Conservation (phyloP, 768 basidiomycete genomes). For the Cystobasidium ongulense region DNA sequence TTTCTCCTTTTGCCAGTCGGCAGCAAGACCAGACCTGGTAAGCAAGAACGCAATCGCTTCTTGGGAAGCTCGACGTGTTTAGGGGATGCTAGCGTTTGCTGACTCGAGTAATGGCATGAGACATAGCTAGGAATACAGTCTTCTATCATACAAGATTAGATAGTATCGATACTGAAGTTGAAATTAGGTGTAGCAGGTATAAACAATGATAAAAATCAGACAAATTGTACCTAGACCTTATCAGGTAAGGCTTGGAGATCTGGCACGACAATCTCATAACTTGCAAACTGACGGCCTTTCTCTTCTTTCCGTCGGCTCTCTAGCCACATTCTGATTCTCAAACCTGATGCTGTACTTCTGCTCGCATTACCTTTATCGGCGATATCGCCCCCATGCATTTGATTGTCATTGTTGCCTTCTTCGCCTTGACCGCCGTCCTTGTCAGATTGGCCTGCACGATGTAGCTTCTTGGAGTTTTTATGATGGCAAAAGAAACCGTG, state of each 20-base stretch:
- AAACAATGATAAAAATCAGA: no score
- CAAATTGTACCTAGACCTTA: not conserved
- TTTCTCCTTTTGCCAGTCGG: no score
- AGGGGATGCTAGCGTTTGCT: no score
- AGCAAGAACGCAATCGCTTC: no score
- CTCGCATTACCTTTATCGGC: not conserved
- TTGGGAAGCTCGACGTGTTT: no score
- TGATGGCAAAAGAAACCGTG: constrained; percentile 36
- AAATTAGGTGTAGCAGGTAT: no score
- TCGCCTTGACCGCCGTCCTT: not conserved
- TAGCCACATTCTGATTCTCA: constrained; percentile 32
- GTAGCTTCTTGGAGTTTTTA: constrained; percentile 14
- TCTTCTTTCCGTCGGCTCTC: constrained; percentile 29
- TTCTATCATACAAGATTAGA: not conserved
- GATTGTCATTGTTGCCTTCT: not conserved
- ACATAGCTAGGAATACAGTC: no score
- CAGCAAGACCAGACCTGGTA: no score
- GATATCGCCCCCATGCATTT: not conserved
- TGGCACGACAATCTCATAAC: constrained; percentile 19
- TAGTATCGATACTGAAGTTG: no score
- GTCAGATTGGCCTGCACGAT: not conserved
- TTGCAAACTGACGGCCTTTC: constrained; percentile 30
- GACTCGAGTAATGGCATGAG: no score
- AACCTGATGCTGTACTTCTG: not conserved
- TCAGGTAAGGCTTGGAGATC: not conserved